A percentile compares a stretch with the other conserved stretches of the same genome.
phyloP scores from a whole-genome alignment of 2,329 filamentous ascomycete species.

The Diaporthe humulicola region DNA sequence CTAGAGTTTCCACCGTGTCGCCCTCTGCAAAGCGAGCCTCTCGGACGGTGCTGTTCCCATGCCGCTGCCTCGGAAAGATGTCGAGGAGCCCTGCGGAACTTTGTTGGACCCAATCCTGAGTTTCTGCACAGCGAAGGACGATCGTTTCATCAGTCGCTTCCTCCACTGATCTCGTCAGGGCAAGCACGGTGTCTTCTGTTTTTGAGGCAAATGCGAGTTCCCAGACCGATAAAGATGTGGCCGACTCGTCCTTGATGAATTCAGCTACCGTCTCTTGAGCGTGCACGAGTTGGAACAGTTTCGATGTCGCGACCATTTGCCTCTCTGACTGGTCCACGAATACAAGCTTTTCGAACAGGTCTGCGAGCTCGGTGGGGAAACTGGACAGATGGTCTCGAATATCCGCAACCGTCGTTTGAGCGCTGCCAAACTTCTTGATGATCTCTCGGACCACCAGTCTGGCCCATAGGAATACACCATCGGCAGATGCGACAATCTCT shows the following conservation, averaged over 20 bases:
- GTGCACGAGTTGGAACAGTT: slow-evolving; percentile 48
- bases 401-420: slow-evolving; percentile 21
- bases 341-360: slow-evolving; percentile 48
- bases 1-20: slow-evolving; percentile 1
- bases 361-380: slow-evolving; percentile 47
- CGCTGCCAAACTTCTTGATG: slow-evolving; percentile 40
- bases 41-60: slow-evolving; percentile 1
- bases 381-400: slow-evolving; percentile 34
- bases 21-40: slow-evolving; percentile 7
- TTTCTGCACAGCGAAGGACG: slow-evolving; percentile 4
- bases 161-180: slow-evolving; percentile 40
- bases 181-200: slow-evolving; percentile 41
- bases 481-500: slow-evolving; percentile 40
- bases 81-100: slow-evolving; percentile 33
- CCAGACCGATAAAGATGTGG: slow-evolving; percentile 50
- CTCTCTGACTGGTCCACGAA: slow-evolving; percentile 45
- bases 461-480: slow-evolving; percentile 48
- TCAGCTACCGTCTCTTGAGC: slow-evolving; percentile 50
- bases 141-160: slow-evolving; percentile 43
- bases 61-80: background rate
- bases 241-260: slow-evolving; percentile 50
- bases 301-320: slow-evolving; percentile 43
- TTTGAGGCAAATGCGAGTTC: slow-evolving; percentile 49
- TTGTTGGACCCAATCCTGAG: slow-evolving; percentile 25
- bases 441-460: slow-evolving; percentile 48